Evolutionary conservation across 106 monocot genomes (phyloP).

Genomic region (Allium fistulosum): DNA sequence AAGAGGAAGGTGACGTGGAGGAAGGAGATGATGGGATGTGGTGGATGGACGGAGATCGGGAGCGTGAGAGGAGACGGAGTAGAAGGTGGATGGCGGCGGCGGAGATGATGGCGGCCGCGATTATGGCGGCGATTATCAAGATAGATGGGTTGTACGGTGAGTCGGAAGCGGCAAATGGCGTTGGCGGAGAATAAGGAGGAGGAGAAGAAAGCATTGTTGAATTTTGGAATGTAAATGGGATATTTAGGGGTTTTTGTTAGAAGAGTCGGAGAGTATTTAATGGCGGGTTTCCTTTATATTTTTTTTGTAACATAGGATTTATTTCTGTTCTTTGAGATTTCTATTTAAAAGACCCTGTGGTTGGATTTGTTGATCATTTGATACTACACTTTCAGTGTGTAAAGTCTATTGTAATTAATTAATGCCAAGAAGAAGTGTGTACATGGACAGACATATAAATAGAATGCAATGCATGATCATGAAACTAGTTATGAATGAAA

Average conservation of each 20-base stretch:
- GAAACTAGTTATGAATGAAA: too few relatives aligned
- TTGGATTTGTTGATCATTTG: too few relatives aligned
- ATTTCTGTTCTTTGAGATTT: too few relatives aligned
- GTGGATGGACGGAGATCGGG: conserved; percentile 10
- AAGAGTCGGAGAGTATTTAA: background rate
- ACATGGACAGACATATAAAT: too few relatives aligned
- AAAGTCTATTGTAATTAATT: too few relatives aligned
- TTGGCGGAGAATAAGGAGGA: conserved; percentile 10
- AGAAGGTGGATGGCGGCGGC: conserved; percentile 57
- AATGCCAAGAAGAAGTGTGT: too few relatives aligned
- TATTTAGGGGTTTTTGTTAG: background rate
- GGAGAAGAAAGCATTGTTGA: background rate
- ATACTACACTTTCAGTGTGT: too few relatives aligned
- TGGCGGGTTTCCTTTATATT: background rate
- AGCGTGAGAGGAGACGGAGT: conserved; percentile 46
- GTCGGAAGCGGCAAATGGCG: background rate
- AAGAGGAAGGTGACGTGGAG: conserved; percentile 8
- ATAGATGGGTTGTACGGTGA: conserved; percentile 25
- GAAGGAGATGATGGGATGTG: conserved; percentile 26
- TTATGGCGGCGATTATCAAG: conserved; percentile 26
- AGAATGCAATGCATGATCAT: too few relatives aligned
- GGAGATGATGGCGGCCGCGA: conserved; percentile 36
- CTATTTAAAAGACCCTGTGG: too few relatives aligned
- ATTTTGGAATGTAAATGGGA: background rate
- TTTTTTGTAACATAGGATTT: too few relatives aligned